These are phyloP conservation scores for Vigna nakashimae DNA, from an alignment of 306 rosid species.

Conservation along the genomic window DNA sequence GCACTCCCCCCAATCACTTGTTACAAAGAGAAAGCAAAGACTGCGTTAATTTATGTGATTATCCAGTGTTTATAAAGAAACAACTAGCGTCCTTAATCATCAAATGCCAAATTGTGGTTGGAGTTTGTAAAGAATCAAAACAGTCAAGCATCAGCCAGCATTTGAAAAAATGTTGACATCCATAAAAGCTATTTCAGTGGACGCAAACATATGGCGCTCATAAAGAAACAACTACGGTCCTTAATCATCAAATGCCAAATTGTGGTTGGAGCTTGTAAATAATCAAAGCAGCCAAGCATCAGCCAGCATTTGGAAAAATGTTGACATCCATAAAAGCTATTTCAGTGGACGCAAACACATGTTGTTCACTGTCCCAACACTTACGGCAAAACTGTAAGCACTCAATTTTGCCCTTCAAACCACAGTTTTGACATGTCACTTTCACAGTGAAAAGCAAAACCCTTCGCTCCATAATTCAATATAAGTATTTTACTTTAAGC, in stretches of 20 bases:
- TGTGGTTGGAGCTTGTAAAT: not conserved
- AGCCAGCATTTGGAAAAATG: not conserved
- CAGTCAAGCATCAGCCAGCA: not conserved
- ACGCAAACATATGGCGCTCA: not conserved
- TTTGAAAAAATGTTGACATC: not conserved
- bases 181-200: not conserved
- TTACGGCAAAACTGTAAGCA: not conserved
- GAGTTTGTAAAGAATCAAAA: constrained; percentile 23
- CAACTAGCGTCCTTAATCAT: not conserved
- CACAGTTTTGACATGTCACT: not conserved
- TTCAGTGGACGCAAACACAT: not conserved
- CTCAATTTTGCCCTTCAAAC: not conserved
- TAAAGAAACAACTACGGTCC: no score
- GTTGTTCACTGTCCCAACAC: not conserved
- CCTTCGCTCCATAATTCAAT: not conserved
- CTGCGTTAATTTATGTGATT: not conserved
- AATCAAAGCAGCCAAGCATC: constrained; percentile 31
- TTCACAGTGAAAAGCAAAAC: not conserved
- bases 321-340: not conserved
- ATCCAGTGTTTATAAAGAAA: not conserved
- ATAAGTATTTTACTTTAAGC: not conserved
- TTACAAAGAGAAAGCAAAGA: constrained; percentile 20
- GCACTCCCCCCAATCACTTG: constrained; percentile 4
- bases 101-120: not conserved
- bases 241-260: not conserved